Percentiles rank a stretch among this genome's conserved stretches.
Evolutionary conservation across 2,329 filamentous ascomycete species (phyloP).

Genomic region (Trichophyton benhamiae): DNA sequence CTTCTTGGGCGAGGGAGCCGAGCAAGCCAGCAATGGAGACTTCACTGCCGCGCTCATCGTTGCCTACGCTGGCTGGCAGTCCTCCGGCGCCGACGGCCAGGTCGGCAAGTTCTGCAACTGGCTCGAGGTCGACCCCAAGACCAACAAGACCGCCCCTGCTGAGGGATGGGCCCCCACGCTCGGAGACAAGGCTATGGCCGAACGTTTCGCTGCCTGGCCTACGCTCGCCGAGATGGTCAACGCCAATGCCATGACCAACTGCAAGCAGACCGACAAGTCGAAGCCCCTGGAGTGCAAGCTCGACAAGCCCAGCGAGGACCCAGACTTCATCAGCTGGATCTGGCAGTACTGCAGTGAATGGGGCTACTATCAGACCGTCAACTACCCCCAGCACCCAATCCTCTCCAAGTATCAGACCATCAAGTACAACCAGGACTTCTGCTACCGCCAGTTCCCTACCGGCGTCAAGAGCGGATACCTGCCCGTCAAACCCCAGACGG

Average conservation of each 20-base stretch:
- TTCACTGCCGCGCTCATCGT: constrained; percentile 35
- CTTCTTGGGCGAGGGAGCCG: constrained; percentile 38
- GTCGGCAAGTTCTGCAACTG: constrained; percentile 37
- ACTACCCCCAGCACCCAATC: constrained; percentile 37
- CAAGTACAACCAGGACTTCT: constrained; percentile 33
- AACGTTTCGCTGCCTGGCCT: constrained; percentile 33
- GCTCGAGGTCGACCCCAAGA: constrained; percentile 33
- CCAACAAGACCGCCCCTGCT: constrained; percentile 25
- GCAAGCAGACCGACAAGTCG: constrained; percentile 21
- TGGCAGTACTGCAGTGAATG: constrained; percentile 45
- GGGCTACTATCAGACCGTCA: constrained; percentile 40
- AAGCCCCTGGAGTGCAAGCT: constrained; percentile 28
- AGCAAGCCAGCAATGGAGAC: constrained; percentile 35
- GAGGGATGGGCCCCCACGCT: constrained; percentile 32
- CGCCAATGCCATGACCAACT: constrained; percentile 29
- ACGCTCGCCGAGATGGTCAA: constrained; percentile 29
- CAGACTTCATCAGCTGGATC: constrained; percentile 34
- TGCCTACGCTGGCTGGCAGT: constrained; percentile 35
- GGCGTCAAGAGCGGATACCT: constrained; percentile 29
- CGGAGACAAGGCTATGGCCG: constrained; percentile 31
- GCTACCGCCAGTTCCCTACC: constrained; percentile 38
- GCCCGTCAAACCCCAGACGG: constrained; percentile 29
- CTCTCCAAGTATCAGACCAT: constrained; percentile 38
- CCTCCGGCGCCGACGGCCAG: constrained; percentile 31
- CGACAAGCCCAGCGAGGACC: constrained; percentile 23